Evolutionary conservation across 345 rosid genomes (phyloP).

Genomic region (Lepidium didymum): DNA sequence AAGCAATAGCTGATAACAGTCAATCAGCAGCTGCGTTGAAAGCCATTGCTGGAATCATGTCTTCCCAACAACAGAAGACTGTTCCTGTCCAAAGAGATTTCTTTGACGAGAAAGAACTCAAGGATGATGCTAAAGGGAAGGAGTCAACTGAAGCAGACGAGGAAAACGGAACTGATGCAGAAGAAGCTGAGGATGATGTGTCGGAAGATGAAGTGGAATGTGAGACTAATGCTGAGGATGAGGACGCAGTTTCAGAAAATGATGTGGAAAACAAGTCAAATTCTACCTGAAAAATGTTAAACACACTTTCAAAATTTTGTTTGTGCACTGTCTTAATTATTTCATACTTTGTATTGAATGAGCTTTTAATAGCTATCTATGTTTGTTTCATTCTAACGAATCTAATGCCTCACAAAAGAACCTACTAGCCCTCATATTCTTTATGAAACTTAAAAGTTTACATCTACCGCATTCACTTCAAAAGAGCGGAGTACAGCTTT

Average conservation of each 20-base stretch:
- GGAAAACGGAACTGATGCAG: slow-evolving; percentile 6
- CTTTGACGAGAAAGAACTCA: slow-evolving; percentile 51
- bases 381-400: neutral
- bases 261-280: neutral
- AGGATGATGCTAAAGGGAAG: slow-evolving; percentile 21
- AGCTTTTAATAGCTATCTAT: neutral
- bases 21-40: slow-evolving; percentile 60
- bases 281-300: neutral
- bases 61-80: slow-evolving; percentile 63
- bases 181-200: neutral
- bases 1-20: slow-evolving; percentile 38
- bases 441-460: too few relatives aligned
- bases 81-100: slow-evolving; percentile 85
- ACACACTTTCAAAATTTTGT: too few relatives aligned
- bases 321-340: neutral
- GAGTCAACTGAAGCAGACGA: neutral
- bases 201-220: slow-evolving; percentile 21
- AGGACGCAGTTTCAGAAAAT: neutral
- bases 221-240: neutral
- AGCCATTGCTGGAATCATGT: slow-evolving; percentile 68
- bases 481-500: too few relatives aligned
- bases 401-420: neutral
- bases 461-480: too few relatives aligned
- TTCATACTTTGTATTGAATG: neutral
- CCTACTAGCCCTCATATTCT: neutral